Percentiles rank a stretch among this genome's conserved stretches.
These are phyloP conservation scores for Hypoxylon cercidicola DNA, from an alignment of 495 filamentous ascomycete species.

Conservation along the genomic window DNA sequence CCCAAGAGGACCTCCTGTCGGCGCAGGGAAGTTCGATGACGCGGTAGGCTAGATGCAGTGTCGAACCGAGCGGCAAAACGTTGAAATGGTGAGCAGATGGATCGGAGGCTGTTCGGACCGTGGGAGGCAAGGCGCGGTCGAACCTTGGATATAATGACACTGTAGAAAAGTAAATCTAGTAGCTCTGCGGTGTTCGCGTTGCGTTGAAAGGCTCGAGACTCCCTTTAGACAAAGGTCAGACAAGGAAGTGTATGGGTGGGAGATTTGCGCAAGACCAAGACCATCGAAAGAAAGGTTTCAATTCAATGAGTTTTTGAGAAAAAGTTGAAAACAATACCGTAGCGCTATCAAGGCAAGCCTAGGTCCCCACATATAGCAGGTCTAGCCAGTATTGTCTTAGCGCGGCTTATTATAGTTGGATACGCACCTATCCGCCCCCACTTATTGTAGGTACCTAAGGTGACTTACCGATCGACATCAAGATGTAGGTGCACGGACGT, in stretches of 20 bases:
- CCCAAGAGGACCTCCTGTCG: neutral
- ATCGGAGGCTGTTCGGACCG: too few species aligned
- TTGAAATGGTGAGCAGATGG: too few species aligned
- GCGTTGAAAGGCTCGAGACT: neutral
- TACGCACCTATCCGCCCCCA: constrained; percentile 5
- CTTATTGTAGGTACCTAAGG: neutral
- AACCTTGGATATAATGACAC: too few species aligned
- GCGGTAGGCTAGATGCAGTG: neutral
- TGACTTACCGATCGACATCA: neutral
- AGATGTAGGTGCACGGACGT: neutral
- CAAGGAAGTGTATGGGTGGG: neutral
- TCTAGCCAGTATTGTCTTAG: constrained; percentile 23
- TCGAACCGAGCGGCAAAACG: too few species aligned
- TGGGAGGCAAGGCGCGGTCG: too few species aligned
- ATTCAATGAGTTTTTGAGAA: constrained; percentile 35
- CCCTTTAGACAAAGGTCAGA: neutral
- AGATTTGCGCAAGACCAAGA: neutral
- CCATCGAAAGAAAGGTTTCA: constrained; percentile 24
- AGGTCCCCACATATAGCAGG: neutral
- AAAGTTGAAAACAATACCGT: constrained; percentile 26
- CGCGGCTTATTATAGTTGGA: constrained; percentile 29
- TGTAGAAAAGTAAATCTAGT: too few species aligned
- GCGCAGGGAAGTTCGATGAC: neutral
- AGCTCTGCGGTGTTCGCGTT: too few species aligned
- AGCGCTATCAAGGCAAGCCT: constrained; percentile 29